A percentile compares a stretch with the other conserved stretches of the same genome.
Evolutionary conservation across 768 basidiomycete species (phyloP).

Genomic region (Amanita polypyramis): DNA sequence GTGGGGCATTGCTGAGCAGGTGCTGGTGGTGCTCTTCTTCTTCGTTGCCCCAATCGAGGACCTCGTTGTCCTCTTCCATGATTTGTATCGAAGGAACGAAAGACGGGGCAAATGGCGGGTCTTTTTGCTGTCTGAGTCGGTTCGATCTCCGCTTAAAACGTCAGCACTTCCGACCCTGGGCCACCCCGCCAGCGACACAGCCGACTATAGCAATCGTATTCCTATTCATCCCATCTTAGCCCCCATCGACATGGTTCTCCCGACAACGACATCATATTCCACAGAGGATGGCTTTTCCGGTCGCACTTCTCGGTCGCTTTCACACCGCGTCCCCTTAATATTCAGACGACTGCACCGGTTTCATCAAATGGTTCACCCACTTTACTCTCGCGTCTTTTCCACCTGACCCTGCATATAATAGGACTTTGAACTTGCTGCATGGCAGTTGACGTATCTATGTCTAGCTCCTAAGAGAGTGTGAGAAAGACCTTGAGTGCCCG

Average conservation of each 20-base stretch:
- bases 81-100: constrained; percentile 13
- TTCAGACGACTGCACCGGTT: constrained; percentile 73
- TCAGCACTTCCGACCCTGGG: not conserved
- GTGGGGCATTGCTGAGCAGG: constrained; percentile 11
- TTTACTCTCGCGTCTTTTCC: not conserved
- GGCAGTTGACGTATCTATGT: constrained; percentile 92
- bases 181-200: too few relatives aligned
- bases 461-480: constrained; percentile 89
- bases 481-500: constrained; percentile 16
- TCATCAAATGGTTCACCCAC: constrained; percentile 67
- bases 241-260: constrained; percentile 28
- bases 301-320: constrained; percentile 24
- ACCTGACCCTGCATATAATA: constrained; percentile 19
- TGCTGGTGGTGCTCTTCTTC: constrained; percentile 29
- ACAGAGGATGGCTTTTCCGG: constrained; percentile 28
- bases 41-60: constrained; percentile 58
- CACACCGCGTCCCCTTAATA: constrained; percentile 65
- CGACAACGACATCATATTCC: constrained; percentile 26
- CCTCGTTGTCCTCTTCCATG: constrained; percentile 62
- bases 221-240: constrained; percentile 24
- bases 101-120: not conserved
- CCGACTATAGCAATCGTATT: constrained; percentile 24
- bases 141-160: constrained; percentile 15
- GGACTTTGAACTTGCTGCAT: constrained; percentile 96
- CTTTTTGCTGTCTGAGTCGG: constrained; percentile 1